Percentiles rank a stretch among this genome's conserved stretches.
Evolutionary conservation across 1,284 basidiomycete genomes (phyloP).

Genomic region (Singerocomus rubriflavus): DNA sequence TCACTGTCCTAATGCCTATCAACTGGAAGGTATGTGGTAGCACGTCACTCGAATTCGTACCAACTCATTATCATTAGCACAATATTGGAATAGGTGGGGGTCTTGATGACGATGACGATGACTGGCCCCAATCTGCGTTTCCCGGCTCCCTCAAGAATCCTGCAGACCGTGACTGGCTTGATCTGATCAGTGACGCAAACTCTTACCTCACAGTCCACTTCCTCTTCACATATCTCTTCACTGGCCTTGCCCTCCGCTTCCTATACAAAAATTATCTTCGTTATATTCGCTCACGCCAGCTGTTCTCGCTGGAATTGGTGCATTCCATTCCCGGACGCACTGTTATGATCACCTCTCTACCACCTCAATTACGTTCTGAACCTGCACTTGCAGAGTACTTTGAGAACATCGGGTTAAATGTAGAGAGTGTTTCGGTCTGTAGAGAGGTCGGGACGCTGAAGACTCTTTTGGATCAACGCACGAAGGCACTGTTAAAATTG

Average conservation of each 20-base stretch:
- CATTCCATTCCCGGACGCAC: conserved; percentile 94
- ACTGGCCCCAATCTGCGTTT: conserved; percentile 42
- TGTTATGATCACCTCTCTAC: conserved; percentile 84
- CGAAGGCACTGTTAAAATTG: conserved; percentile 71
- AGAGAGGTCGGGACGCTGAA: conserved; percentile 79
- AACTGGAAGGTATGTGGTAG: conserved; percentile 70
- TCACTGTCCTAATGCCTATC: conserved; percentile 82
- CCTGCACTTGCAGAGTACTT: conserved; percentile 90
- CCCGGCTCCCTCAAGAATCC: conserved; percentile 28
- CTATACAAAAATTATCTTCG: conserved; percentile 87
- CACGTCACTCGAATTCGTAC: neutral
- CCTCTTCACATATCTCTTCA: conserved; percentile 92
- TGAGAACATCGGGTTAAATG: conserved; percentile 75
- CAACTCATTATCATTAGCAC: conserved; percentile 47
- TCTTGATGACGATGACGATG: conserved; percentile 48
- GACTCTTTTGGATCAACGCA: conserved; percentile 71
- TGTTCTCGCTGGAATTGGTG: conserved; percentile 91
- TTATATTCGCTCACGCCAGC: conserved; percentile 89
- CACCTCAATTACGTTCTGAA: conserved; percentile 80
- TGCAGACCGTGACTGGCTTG: conserved; percentile 66
- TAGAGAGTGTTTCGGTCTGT: conserved; percentile 89
- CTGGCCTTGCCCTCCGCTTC: conserved; percentile 79
- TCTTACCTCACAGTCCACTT: conserved; percentile 87
- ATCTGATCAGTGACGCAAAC: conserved; percentile 82
- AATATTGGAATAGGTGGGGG: conserved; percentile 69